Evolutionary conservation across 441 rosid genomes (phyloP), one percentile per base, ranked within the genome.

Genomic region (Theobroma grandiflorum): DNA sequence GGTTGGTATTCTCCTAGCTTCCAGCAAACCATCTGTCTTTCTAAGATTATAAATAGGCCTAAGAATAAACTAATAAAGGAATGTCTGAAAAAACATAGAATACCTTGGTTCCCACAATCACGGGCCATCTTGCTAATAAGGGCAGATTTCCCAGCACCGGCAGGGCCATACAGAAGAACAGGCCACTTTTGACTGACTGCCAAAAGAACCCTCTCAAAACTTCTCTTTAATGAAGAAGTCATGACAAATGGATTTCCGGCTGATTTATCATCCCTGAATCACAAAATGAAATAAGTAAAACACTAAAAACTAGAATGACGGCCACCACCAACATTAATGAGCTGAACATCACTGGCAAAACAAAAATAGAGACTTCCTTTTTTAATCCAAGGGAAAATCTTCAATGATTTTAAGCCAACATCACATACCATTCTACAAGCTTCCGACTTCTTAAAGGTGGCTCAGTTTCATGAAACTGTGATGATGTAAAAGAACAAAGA

Each of bases 111-210:
- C 72, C 97, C 93, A 84, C 87, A 83, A 75, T 90, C 98, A 70
- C 68, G 64, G 65, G 96, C 99, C 85, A 97, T 86, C 87, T 92
- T 89, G 85, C 82, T 88, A 55, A 97, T 87, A 59, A 97, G 91
- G 72, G 98, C 95, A 89, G 99, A 92, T 90, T 97, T 97, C 79
- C 99, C 99, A 67, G 90, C 86, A 75, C 99, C 97, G 63, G 98
- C 83, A 80, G 94, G 95, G 77, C 99, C 99, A 84, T 92, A 94
- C 0, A 94, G 90, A 84, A 97, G 98, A 83, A 95, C 95, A 79
- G 99, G 99, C 92, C 99, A 94, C 85, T 87, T 95, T 82, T 97
- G 98, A 85, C 94, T 88, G 78, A 91, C 91, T 50, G 99, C 98
- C 86, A 95, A 84, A 57, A 91, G 82, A 72, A 88, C 91, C 97